Evolutionary conservation across 257 asterid genomes (phyloP).

Genomic region (Cruciata laevipes): DNA sequence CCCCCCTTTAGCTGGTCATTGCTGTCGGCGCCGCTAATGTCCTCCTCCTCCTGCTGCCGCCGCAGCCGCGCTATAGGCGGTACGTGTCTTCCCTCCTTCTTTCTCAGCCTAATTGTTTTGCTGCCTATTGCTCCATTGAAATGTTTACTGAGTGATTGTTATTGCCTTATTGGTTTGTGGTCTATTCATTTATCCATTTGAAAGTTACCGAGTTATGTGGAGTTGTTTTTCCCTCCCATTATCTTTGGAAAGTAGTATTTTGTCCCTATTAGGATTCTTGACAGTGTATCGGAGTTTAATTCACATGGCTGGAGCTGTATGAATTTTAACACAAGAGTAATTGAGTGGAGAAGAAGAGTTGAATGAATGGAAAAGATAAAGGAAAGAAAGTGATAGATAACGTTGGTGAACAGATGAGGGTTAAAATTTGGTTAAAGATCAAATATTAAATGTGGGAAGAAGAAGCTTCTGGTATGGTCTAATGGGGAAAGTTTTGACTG

Average conservation of each 20-base stretch:
- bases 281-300: not conserved
- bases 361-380: not conserved
- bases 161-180: not conserved
- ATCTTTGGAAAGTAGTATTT: not conserved
- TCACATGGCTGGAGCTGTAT: not conserved
- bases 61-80: conserved; percentile 18
- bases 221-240: conserved; percentile 1
- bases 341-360: not conserved
- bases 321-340: not conserved
- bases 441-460: no score
- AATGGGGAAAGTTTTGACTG: not conserved
- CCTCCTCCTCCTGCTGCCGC: conserved; percentile 15
- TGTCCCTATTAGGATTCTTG: not conserved
- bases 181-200: not conserved
- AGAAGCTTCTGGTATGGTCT: no score
- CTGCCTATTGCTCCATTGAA: not conserved
- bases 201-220: not conserved
- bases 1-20: not conserved
- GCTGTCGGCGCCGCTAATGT: conserved; percentile 40
- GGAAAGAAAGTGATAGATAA: not conserved
- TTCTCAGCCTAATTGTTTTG: not conserved
- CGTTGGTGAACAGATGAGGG: not conserved
- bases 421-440: no score
- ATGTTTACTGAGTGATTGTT: not conserved
- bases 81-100: conserved; percentile 22